Conservation (phyloP, 345 rosid species). For the Passiflora organensis region DNA sequence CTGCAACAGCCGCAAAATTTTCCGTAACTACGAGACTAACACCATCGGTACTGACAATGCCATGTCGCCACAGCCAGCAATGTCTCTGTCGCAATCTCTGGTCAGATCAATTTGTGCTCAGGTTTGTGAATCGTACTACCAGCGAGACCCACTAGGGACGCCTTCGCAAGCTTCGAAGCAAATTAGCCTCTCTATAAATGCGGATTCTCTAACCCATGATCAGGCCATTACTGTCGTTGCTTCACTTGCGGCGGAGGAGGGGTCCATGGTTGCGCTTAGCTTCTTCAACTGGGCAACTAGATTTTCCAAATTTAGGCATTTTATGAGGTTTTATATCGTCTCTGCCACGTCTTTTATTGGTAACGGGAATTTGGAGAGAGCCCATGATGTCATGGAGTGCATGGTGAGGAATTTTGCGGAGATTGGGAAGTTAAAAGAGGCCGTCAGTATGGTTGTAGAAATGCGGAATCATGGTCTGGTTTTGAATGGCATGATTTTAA, state of each 20-base stretch:
- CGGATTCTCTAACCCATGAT: constrained; percentile 54
- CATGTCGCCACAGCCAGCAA: constrained; percentile 5
- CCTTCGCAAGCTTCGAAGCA: constrained; percentile 33
- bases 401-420: constrained; percentile 69
- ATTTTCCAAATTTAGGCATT: constrained; percentile 53
- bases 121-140: constrained; percentile 52
- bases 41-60: background rate
- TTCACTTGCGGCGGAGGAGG: constrained; percentile 65
- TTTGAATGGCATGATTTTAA: constrained; percentile 38
- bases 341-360: constrained; percentile 48
- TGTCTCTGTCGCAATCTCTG: constrained; percentile 35
- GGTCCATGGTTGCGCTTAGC: constrained; percentile 73
- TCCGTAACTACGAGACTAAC: constrained; percentile 8
- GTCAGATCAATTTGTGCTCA: constrained; percentile 47
- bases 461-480: constrained; percentile 65
- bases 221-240: constrained; percentile 72
- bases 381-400: constrained; percentile 57
- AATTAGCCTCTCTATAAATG: constrained; percentile 28
- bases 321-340: constrained; percentile 74
- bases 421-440: constrained; percentile 66
- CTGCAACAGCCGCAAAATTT: constrained; percentile 2
- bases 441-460: constrained; percentile 64
- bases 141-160: constrained; percentile 20
- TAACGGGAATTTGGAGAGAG: constrained; percentile 60
- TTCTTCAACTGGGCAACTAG: constrained; percentile 74